Conservation (phyloP, 768 basidiomycete species). For the Russula virescens region DNA sequence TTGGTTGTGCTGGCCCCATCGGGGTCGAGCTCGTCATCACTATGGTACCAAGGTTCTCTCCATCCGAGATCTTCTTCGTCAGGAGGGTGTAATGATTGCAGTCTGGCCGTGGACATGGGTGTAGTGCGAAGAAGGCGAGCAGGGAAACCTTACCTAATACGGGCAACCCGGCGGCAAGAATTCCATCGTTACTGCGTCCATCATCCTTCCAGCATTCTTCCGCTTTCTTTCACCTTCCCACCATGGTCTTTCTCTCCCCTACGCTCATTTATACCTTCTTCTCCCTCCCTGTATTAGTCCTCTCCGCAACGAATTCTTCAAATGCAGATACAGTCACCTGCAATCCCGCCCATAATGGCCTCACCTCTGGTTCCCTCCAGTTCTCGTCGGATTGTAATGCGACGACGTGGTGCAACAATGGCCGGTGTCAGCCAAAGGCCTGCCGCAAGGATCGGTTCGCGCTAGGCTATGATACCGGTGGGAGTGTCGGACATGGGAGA, state of each 20-base stretch:
- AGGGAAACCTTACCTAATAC: not conserved
- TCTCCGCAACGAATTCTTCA: constrained; percentile 32
- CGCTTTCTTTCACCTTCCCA: not conserved
- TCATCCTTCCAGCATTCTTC: too few species aligned
- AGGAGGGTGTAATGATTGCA: not conserved
- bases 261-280: constrained; percentile 53
- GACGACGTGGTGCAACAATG: constrained; percentile 56
- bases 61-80: constrained; percentile 21
- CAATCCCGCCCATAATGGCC: constrained; percentile 52
- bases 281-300: constrained; percentile 27
- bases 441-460: constrained; percentile 77
- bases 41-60: constrained; percentile 6
- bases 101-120: constrained; percentile 10
- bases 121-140: not conserved
- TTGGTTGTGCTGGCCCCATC: not conserved
- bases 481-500: not conserved
- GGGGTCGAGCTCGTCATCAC: constrained; percentile 6
- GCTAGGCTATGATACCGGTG: constrained; percentile 50
- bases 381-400: constrained; percentile 75
- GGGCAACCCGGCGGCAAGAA: too few species aligned
- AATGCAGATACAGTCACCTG: constrained; percentile 42
- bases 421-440: constrained; percentile 53
- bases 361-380: constrained; percentile 72
- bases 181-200: too few species aligned
- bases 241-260: constrained; percentile 34